Evolutionary conservation across 352 stramenopile species (phyloP).

Genomic region (Pythium oligandrum): DNA sequence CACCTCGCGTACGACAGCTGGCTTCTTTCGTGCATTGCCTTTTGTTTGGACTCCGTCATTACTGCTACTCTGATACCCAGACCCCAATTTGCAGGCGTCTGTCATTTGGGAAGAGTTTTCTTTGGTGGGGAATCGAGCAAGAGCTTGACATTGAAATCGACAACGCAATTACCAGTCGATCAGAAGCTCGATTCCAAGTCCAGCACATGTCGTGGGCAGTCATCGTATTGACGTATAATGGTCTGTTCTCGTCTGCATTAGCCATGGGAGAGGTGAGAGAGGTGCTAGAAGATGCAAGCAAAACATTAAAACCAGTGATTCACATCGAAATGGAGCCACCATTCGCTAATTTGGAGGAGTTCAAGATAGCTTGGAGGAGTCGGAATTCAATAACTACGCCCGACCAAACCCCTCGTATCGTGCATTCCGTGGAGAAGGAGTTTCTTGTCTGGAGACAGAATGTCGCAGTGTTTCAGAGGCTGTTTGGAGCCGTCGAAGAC

Average conservation of each 20-base stretch:
- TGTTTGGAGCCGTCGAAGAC: conserved; percentile 4
- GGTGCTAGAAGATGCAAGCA: conserved; percentile 5
- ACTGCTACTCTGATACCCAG: conserved; percentile 17
- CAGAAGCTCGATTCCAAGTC: conserved; percentile 1
- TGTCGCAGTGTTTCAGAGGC: conserved; percentile 4
- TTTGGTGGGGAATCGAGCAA: conserved; percentile 27
- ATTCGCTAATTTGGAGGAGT: conserved; percentile 20
- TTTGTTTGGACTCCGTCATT: conserved; percentile 24
- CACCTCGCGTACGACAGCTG: not conserved
- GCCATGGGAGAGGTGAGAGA: conserved; percentile 20
- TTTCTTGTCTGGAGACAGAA: conserved; percentile 21
- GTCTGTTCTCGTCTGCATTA: conserved; percentile 21
- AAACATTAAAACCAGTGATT: conserved; percentile 19
- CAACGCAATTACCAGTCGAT: not conserved
- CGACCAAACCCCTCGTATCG: not conserved
- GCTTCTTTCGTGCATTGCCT: conserved; percentile 19
- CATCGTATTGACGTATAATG: conserved; percentile 27
- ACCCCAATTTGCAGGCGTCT: conserved; percentile 20
- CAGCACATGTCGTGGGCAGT: conserved; percentile 21
- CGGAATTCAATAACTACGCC: not conserved
- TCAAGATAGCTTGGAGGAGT: conserved; percentile 12
- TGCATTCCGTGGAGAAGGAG: conserved; percentile 16
- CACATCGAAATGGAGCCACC: conserved; percentile 26
- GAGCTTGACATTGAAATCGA: conserved; percentile 1
- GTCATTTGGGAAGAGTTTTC: conserved; percentile 21